Evolutionary conservation across 164 flowering plant genomes (phyloP), one percentile per base, ranked within the genome.

Genomic region (Liquidambar formosana): DNA sequence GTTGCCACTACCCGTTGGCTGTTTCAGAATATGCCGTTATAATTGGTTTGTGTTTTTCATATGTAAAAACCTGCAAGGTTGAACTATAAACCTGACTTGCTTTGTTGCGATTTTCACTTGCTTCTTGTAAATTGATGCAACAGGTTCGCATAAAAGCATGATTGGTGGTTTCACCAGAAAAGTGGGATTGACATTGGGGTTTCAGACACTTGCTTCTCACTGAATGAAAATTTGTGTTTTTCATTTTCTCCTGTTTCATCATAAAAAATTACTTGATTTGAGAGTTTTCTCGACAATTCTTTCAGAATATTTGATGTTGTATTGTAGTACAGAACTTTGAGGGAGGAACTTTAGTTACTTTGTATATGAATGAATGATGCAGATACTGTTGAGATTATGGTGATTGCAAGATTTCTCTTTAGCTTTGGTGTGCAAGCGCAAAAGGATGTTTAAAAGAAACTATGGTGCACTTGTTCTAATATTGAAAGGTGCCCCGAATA

Each of bases 91-190:
- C 1, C 60, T 57, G 8, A 28, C 28, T 18, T 60, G 12, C 23
- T 52, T 22, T 38, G 38, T 56, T 43, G 0, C 16, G 11, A 49
- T 44, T 13, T 13, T 22, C 38, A 46, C 4, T 46, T 43, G 45
- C 8, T 22, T 5, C 8, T 10, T 66, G 43, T 13, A 44, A 33
- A 16, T 19, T 67, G 16, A 25, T 56, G 65, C 45, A 66, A 71
- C 88, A 89, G 94, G 94, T 79, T 25, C 91, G 91, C 12, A 87
- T 87, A 76, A 89, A 89, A 74, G 89, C 79, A 9, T 89, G 85
- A 83, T 8, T 61, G 45, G 22, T 27, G n/a, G 5, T 26, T 19
- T 46, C 56, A 18, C 11, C 41, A 10, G 25, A n/a, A 44, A 16
- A 19, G 14, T 52, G 65, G 15, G 22, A 9, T 12, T 15, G 33